Evolutionary conservation across 805 yeast species (phyloP), one percentile per base, ranked within the genome.

Genomic region (Nakazawaea laoshanensis): DNA sequence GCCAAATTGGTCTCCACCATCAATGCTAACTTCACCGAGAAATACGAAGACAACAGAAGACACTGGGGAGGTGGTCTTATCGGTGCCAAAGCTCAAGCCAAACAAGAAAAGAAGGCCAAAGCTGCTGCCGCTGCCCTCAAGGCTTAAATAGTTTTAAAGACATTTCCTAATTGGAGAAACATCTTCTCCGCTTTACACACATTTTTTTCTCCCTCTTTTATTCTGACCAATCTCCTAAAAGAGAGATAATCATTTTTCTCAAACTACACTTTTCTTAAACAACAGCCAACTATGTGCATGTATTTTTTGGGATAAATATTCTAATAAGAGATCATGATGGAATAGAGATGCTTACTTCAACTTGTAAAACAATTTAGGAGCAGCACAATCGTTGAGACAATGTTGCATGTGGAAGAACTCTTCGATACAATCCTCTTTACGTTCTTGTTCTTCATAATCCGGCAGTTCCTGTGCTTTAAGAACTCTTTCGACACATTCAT

Each of bases 41-140:
- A 86, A 70, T 85, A 80, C 82, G 96, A 89, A 60, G 96, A 92
- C 54, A 59, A 74, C 62, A 89, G 94, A 78, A 87, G 85, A 73
- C 95, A 86, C 81, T 89, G 98, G 98, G 97, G 97, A 77, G 98
- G 98, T 77, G 98, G 98, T 77, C 61, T 86, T 67, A 72, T 92
- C 77, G 96, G 97, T 67, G 70, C 82, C 55, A 92, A 89, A 76
- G 86, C 96, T 59, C 75, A 74, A 57, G 92, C 78, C 59, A 85
- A 81, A 74, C 61, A 65, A 47, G 88, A 75, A 53, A 85, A 83
- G 80, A 77, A 65, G 59, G 79, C 76, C 49, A 77, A 70, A 67
- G 67, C 39, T 35, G 39, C 35, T 26, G 38, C 29, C 17, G 23
- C 29, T 20, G 39, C 35, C 24, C n/a, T 31, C 24, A 31, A 36